Evolutionary conservation across 177 flowering plant genomes (phyloP), one percentile per base, ranked within the genome.

Genomic region (Vitis hybrid): DNA sequence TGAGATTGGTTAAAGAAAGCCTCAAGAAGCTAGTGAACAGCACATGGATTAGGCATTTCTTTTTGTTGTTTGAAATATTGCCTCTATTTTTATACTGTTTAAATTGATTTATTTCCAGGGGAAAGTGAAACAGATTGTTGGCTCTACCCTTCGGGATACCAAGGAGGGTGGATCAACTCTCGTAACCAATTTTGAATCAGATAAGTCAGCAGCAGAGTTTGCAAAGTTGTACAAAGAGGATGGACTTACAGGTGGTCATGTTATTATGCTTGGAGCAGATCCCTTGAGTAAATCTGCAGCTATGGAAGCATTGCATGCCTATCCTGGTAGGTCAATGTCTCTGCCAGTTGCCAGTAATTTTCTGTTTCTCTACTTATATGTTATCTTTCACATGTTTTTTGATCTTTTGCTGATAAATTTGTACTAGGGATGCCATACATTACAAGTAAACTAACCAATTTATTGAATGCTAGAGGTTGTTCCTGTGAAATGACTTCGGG

Each of bases 91-190:
- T 39, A 39, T 39, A 6, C 8, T 39, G 45, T 39, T 39, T 39
- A 39, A 39, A 39, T 39, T 66, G 55, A 12, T 56, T 65, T 64
- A 14, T 65, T 78, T 73, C 74, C 79, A 94, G 97, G 99, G 97
- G 9, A 93, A 91, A 81, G 99, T 95, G 83, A 95, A 95, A 77
- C 98, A 95, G 78, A 95, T 95, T 78, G 99, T 95, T 73, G 99
- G 99, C 52, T 95, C 99, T 16, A 93, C 99, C 10, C 90, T 95
- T 66, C 66, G 65, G 74, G 99, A 95, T 81, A 79, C 80, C 50
- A 81, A 79, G 70, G 97, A 87, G 57, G 87, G 70, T 29, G 86
- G 75, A 11, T 79, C 87, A 51, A 65, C 77, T 69, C 88, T 86
- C 15, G 77, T 93, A 6, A 95, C 99, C 45, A 95, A 95, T 73